Evolutionary conservation across 1,284 basidiomycete genomes (phyloP).

Genomic region (Irpex sp.): DNA sequence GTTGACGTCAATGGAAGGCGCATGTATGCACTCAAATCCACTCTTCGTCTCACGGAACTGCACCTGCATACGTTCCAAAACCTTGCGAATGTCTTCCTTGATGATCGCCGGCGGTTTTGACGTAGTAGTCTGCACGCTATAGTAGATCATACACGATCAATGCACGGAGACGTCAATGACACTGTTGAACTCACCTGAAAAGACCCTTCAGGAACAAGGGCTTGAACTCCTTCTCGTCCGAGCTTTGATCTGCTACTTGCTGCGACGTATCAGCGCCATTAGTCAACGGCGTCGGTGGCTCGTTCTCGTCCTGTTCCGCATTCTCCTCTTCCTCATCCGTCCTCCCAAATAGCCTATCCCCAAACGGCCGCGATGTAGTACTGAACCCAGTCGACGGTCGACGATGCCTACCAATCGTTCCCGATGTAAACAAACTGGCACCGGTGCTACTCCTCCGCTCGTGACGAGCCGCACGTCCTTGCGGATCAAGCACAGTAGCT

Average conservation of each 20-base stretch:
- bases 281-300: conserved; percentile 23
- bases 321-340: conserved; percentile 43
- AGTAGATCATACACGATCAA: conserved; percentile 3
- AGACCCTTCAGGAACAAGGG: conserved; percentile 86
- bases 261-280: conserved; percentile 23
- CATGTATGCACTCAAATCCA: conserved; percentile 94
- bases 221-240: conserved; percentile 70
- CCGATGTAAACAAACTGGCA: conserved; percentile 48
- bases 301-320: conserved; percentile 33
- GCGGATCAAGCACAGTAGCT: conserved; percentile 68
- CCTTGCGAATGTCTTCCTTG: conserved; percentile 79
- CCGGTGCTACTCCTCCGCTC: conserved; percentile 75
- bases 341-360: conserved; percentile 45
- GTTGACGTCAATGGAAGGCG: conserved; percentile 87
- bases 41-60: conserved; percentile 87
- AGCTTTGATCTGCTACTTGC: conserved; percentile 28
- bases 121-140: conserved; percentile 89
- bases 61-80: conserved; percentile 91
- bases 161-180: background rate
- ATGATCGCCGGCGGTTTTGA: conserved; percentile 82
- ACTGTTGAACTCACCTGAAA: conserved; percentile 58
- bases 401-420: conserved; percentile 58
- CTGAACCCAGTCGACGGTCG: conserved; percentile 62
- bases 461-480: conserved; percentile 52
- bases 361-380: conserved; percentile 32